Evolutionary conservation across 768 basidiomycete species (phyloP), one percentile per base, ranked within the genome.

Genomic region (Lentinus tigrinus): DNA sequence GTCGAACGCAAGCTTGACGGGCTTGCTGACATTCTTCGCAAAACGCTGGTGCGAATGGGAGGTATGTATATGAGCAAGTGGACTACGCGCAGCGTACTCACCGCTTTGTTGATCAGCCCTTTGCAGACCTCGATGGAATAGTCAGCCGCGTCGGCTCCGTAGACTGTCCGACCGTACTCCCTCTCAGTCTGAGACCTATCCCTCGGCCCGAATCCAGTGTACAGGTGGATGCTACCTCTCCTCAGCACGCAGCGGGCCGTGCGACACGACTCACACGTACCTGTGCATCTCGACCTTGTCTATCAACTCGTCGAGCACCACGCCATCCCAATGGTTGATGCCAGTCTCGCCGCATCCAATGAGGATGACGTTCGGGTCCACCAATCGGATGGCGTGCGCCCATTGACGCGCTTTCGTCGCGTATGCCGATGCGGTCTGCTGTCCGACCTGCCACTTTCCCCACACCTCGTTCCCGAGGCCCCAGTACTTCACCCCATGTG

Each of bases 401-500:
- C 85, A 87, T 58, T 81, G 81, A 47, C 73, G 79, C 0, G 83
- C 84, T 50, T 76, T 79, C 62, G 78, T 78, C 26, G 80, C 78
- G 66, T 85, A 85, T 49, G 82, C 84, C 21, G 72, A 69, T 0
- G 82, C 77, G 13, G 76, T 76, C 74, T 83, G 78, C 63, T 85
- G 81, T 16, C 84, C 83, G 5, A 86, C 76, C 67, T 81, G 79
- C 80, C 80, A 82, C 7, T 78, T 77, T 16, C 80, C 80, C 78
- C 78, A 81, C 13, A 83, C 78, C 67, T 86, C 84, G 64, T 85
- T 85, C 2, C 83, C 82, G 63, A 75, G 63, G 42, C 67, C 69
- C 69, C 68, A 71, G 59, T 75, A 74, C 61, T 72, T 65, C 31
- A 68, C 81, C 36, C 71, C 71, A 60, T 85, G 81, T 7, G 84